Conservation (phyloP, 1,139 yeast species). For the Pichia sp. region DNA sequence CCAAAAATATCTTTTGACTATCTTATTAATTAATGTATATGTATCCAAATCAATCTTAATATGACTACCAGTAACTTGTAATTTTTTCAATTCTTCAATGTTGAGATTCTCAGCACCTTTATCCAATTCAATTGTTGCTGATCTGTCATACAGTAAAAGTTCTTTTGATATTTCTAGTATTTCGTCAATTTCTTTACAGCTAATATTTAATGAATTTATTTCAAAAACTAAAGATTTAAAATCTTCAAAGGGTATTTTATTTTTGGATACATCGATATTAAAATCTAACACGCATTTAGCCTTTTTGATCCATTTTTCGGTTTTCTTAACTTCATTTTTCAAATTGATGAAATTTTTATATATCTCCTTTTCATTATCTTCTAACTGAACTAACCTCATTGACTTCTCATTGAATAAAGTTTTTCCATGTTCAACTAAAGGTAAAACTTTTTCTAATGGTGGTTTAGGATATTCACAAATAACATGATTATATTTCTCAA, state of each 20-base stretch:
- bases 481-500: conserved; percentile 37
- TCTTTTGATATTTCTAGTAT: conserved; percentile 49
- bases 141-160: conserved; percentile 47
- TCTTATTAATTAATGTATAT: conserved; percentile 41
- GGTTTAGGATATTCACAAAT: conserved; percentile 42
- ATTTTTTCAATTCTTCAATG: conserved; percentile 37
- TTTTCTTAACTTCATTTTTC: conserved; percentile 38
- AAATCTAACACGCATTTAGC: conserved; percentile 48
- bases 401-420: conserved; percentile 32
- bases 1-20: conserved; percentile 50
- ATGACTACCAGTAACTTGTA: conserved; percentile 41
- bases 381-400: conserved; percentile 2
- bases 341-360: conserved; percentile 32
- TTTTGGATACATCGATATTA: conserved; percentile 39
- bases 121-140: conserved; percentile 29
- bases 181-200: conserved; percentile 55
- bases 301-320: conserved; percentile 48
- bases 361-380: conserved; percentile 1
- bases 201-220: conserved; percentile 46
- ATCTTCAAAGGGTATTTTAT: conserved; percentile 13
- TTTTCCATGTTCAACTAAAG: conserved; percentile 51
- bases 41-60: conserved; percentile 55
- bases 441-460: conserved; percentile 40
- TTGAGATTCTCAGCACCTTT: conserved; percentile 27
- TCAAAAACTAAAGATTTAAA: conserved; percentile 38